Conservation (phyloP, 176 grass and related monocot species). For the Avena sativa region DNA sequence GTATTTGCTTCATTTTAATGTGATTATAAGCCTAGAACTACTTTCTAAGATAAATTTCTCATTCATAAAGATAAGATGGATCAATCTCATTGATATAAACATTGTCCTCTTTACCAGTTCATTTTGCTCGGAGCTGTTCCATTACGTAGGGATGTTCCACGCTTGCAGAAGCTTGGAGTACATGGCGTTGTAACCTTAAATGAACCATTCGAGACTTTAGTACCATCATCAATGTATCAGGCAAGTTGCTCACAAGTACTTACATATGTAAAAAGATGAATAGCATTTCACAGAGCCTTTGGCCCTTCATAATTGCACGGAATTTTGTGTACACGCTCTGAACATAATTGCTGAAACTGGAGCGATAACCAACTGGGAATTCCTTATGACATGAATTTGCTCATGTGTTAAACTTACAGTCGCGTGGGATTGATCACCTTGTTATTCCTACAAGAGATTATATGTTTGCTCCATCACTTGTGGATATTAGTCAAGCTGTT, state of each 20-base stretch:
- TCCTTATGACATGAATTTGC: conserved; percentile 35
- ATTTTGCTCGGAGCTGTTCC: conserved; percentile 93
- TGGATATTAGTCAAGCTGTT: conserved; percentile 78
- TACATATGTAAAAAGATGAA: not conserved
- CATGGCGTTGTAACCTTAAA: conserved; percentile 81
- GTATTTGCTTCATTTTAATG: not conserved
- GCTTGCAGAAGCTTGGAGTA: conserved; percentile 75
- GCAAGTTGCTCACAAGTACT: conserved; percentile 40
- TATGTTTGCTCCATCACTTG: conserved; percentile 86
- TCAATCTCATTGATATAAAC: conserved; percentile 32
- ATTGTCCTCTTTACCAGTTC: conserved; percentile 52
- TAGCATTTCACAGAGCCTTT: not conserved
- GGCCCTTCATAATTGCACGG: not conserved
- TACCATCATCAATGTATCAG: conserved; percentile 72
- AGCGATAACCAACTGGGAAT: conserved; percentile 8
- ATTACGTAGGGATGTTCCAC: conserved; percentile 75
- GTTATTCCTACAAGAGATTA: conserved; percentile 98
- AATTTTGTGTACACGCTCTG: not conserved
- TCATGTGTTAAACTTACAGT: conserved; percentile 56
- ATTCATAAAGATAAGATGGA: conserved; percentile 13
- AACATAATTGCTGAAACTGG: conserved; percentile 15
- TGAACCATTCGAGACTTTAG: conserved; percentile 92
- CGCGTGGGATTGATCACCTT: conserved; percentile 80
- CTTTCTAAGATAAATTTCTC: not conserved
- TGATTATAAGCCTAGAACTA: not conserved